These are phyloP conservation scores for Butyriboletus loyo DNA, from an alignment of 768 basidiomycete species.

Conservation along the genomic window DNA sequence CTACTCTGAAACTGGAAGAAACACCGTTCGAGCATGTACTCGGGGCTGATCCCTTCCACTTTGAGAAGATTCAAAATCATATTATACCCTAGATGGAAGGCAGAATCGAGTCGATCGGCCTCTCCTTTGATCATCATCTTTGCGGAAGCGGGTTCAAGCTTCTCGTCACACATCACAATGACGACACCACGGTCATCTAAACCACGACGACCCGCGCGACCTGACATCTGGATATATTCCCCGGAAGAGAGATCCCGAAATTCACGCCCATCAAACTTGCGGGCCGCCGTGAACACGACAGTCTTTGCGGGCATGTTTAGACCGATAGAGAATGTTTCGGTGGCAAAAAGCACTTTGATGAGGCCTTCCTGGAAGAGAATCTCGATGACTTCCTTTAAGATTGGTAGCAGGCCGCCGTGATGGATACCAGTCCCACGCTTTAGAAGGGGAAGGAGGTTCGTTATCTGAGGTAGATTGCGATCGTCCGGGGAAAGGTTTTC, in stretches of 20 bases:
- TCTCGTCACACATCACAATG: conserved; percentile 99
- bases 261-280: conserved; percentile 95
- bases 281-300: conserved; percentile 92
- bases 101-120: conserved; percentile 94
- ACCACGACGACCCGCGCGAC: conserved; percentile 94
- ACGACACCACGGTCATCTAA: conserved; percentile 98
- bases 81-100: conserved; percentile 98
- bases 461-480: conserved; percentile 87
- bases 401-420: conserved; percentile 95
- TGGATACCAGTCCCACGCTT: conserved; percentile 97
- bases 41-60: conserved; percentile 97
- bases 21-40: conserved; percentile 96
- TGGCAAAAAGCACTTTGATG: conserved; percentile 97
- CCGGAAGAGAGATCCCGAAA: conserved; percentile 91
- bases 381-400: conserved; percentile 98
- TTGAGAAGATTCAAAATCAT: conserved; percentile 99
- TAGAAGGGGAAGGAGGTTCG: conserved; percentile 87
- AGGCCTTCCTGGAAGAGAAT: conserved; percentile 98
- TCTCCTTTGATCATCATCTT: conserved; percentile 98
- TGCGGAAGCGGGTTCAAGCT: conserved; percentile 86
- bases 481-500: conserved; percentile 85
- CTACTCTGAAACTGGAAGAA: conserved; percentile 99
- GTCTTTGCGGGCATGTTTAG: conserved; percentile 99
- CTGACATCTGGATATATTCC: conserved; percentile 99
- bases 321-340: conserved; percentile 97